Evolutionary conservation across 2,329 filamentous ascomycete genomes (phyloP).

Genomic region (Xylariaceae sp.): DNA sequence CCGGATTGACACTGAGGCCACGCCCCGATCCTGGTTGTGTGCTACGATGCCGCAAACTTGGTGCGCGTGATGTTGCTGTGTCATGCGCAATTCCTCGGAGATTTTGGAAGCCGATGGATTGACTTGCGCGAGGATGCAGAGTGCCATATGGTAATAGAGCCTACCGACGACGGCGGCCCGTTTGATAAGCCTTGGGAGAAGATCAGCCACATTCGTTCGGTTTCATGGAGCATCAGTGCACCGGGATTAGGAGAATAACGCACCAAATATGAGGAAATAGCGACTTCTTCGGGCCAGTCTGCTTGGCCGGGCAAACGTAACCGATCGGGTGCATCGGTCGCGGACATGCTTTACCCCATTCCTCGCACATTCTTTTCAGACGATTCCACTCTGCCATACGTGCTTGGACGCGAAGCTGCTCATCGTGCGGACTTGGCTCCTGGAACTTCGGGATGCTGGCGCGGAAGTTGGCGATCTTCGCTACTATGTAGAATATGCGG

Average conservation of each 20-base stretch:
- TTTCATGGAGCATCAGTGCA: not conserved
- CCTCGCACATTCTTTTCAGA: constrained; percentile 75
- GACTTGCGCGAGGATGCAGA: constrained; percentile 73
- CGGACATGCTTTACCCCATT: constrained; percentile 74
- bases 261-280: constrained; percentile 83
- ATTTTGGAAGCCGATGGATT: constrained; percentile 63
- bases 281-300: constrained; percentile 49
- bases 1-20: constrained; percentile 72
- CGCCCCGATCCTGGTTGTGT: constrained; percentile 73
- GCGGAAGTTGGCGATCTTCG: constrained; percentile 81
- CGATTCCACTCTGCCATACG: constrained; percentile 71
- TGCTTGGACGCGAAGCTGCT: constrained; percentile 58
- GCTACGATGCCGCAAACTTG: constrained; percentile 87
- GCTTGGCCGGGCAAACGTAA: constrained; percentile 64
- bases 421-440: constrained; percentile 54
- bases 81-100: constrained; percentile 60
- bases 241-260: constrained; percentile 27
- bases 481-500: constrained; percentile 81
- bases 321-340: constrained; percentile 83
- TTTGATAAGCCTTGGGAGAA: constrained; percentile 65
- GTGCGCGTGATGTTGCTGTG: constrained; percentile 69
- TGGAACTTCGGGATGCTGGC: constrained; percentile 60
- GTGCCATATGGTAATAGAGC: constrained; percentile 83
- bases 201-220: not conserved
- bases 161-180: constrained; percentile 74